Percentiles rank a stretch among this genome's conserved stretches.
These are phyloP conservation scores for Penicillium paneum DNA, from an alignment of 2,329 filamentous ascomycete genomes.

Conservation along the genomic window DNA sequence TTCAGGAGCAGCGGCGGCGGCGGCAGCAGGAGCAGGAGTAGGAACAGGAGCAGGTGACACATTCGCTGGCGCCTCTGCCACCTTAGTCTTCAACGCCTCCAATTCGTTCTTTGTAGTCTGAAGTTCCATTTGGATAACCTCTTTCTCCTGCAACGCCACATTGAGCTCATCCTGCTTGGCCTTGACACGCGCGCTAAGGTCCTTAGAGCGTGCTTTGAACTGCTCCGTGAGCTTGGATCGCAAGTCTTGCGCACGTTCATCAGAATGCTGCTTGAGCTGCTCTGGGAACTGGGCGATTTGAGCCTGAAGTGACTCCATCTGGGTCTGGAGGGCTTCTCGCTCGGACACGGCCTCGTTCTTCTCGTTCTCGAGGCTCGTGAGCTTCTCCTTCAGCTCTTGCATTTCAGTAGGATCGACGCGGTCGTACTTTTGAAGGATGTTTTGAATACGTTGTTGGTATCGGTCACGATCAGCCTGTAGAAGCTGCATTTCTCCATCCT, in stretches of 20 bases:
- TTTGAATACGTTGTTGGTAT: conserved; percentile 93
- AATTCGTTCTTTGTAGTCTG: conserved; percentile 61
- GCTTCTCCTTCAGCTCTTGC: conserved; percentile 78
- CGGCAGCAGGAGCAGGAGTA: neutral
- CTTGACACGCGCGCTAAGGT: conserved; percentile 63
- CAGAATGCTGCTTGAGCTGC: conserved; percentile 43
- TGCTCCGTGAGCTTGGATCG: conserved; percentile 47
- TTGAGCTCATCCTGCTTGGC: conserved; percentile 51
- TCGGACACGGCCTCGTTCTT: conserved; percentile 60
- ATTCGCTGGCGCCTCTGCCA: conserved; percentile 44
- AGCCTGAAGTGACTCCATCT: conserved; percentile 50
- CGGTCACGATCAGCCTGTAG: conserved; percentile 87
- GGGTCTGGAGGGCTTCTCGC: conserved; percentile 59
- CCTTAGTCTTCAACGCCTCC: conserved; percentile 48
- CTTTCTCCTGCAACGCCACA: conserved; percentile 59
- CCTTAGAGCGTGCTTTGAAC: conserved; percentile 56
- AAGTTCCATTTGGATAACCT: conserved; percentile 65
- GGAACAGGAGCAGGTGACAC: conserved; percentile 33
- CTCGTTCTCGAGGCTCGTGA: conserved; percentile 64
- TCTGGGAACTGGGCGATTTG: conserved; percentile 50
- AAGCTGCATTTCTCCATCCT: conserved; percentile 83
- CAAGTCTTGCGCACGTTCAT: conserved; percentile 51
- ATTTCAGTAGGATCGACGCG: conserved; percentile 91
- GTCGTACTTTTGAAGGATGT: conserved; percentile 94
- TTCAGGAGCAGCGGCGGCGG: conserved; percentile 22